Conservation (phyloP, 2,329 filamentous ascomycete species). For the Aureobasidium sp. region DNA sequence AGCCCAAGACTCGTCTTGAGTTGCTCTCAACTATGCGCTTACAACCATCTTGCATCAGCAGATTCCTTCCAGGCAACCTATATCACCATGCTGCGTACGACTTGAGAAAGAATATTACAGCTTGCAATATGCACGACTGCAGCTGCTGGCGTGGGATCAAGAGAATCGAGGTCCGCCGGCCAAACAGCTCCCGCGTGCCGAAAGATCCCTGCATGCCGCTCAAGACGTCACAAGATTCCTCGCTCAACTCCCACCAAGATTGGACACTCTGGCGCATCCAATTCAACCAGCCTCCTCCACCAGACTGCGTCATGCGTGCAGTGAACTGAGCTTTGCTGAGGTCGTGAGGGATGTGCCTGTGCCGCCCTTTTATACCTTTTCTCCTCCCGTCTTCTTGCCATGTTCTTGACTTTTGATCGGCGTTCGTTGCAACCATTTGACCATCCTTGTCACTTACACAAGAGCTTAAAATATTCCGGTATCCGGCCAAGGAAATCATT, state of each 20-base stretch:
- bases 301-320: neutral
- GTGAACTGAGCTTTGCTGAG: neutral
- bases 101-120: neutral
- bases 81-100: neutral
- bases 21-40: neutral
- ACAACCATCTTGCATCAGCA: neutral
- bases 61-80: neutral
- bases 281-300: neutral
- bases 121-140: neutral
- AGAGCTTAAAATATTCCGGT: constrained; percentile 4
- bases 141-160: neutral
- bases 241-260: neutral
- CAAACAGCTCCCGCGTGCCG: neutral
- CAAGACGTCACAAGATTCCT: constrained; percentile 6
- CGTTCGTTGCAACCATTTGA: neutral
- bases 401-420: neutral
- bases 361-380: neutral
- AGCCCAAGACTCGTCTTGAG: neutral
- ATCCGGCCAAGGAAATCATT: constrained; percentile 1
- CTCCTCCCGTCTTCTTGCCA: neutral
- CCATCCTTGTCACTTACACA: constrained; percentile 3
- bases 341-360: neutral
- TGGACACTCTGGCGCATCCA: neutral
- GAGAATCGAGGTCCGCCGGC: neutral
- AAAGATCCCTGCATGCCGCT: neutral